phyloP scores from a whole-genome alignment of 2,329 filamentous ascomycete species.

The Colletotrichum abscissum region DNA sequence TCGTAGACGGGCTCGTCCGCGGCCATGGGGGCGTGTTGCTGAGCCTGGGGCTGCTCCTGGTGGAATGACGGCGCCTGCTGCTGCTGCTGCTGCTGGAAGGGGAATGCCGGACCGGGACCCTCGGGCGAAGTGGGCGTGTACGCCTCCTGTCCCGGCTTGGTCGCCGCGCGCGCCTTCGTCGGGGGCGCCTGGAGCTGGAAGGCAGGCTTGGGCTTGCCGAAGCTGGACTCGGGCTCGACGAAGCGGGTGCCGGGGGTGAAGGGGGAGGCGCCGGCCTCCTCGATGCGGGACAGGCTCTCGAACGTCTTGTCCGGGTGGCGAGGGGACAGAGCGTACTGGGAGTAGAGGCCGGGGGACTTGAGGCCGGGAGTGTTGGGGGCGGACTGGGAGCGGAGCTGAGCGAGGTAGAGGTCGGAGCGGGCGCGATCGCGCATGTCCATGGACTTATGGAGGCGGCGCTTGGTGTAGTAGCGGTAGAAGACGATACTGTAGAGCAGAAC shows the following conservation, averaged over 20 bases:
- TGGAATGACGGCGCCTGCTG: slow-evolving; percentile 55
- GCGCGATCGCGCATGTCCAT: slow-evolving; percentile 97
- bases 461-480: slow-evolving; percentile 98
- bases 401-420: slow-evolving; percentile 94
- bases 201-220: slow-evolving; percentile 60
- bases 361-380: slow-evolving; percentile 96
- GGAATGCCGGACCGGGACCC: slow-evolving; percentile 48
- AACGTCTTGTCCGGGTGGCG: slow-evolving; percentile 52
- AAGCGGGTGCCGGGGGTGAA: slow-evolving; percentile 68
- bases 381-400: slow-evolving; percentile 84
- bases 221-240: slow-evolving; percentile 72
- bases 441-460: slow-evolving; percentile 93
- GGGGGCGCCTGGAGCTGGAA: slow-evolving; percentile 92
- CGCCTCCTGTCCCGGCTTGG: slow-evolving; percentile 71
- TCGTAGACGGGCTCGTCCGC: slow-evolving; percentile 88
- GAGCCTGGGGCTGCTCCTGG: slow-evolving; percentile 51
- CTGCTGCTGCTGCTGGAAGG: slow-evolving; percentile 59
- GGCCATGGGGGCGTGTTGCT: slow-evolving; percentile 75
- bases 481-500: slow-evolving; percentile 93
- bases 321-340: slow-evolving; percentile 57
- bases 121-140: slow-evolving; percentile 65
- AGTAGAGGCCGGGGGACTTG: slow-evolving; percentile 67
- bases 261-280: slow-evolving; percentile 47
- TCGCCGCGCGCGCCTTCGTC: slow-evolving; percentile 79
- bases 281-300: slow-evolving; percentile 63